phyloP scores from a whole-genome alignment of 257 asterid genomes.

The Solanum etuberosum region DNA sequence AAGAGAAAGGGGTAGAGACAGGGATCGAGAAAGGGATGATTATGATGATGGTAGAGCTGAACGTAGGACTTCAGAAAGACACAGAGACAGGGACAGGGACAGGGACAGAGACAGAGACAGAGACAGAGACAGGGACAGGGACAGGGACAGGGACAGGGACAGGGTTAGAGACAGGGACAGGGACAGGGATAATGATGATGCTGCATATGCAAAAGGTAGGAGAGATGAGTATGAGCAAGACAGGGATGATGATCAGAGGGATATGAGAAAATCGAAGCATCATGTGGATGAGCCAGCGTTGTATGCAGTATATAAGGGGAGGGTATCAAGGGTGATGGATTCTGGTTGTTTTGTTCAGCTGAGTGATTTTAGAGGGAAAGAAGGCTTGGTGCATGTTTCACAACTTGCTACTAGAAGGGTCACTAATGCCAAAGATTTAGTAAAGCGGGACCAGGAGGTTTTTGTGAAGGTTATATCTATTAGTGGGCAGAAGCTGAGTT shows the following conservation, averaged over 20 bases:
- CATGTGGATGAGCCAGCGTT: constrained; percentile 46
- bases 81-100: neutral
- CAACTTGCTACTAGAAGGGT: constrained; percentile 82
- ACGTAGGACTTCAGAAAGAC: constrained; percentile 16
- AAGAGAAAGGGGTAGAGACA: constrained; percentile 18
- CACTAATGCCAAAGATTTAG: constrained; percentile 76
- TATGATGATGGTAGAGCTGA: constrained; percentile 8
- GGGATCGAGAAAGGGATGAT: constrained; percentile 17
- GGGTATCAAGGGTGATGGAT: constrained; percentile 87
- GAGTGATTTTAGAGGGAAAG: constrained; percentile 59
- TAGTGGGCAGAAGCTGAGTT: constrained; percentile 72
- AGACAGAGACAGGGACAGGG: neutral
- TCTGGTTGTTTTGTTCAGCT: constrained; percentile 93
- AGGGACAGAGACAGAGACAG: neutral
- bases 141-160: neutral
- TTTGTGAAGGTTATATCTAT: constrained; percentile 75
- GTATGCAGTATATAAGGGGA: constrained; percentile 68
- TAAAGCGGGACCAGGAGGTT: constrained; percentile 88
- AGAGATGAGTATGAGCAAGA: constrained; percentile 23
- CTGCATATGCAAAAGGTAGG: neutral
- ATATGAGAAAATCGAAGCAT: constrained; percentile 19
- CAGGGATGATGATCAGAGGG: constrained; percentile 31
- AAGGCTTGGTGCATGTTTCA: constrained; percentile 83
- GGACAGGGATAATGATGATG: neutral
- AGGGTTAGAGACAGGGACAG: neutral